phyloP scores from a whole-genome alignment of 768 basidiomycete genomes.

The Kwoniella sp. region DNA sequence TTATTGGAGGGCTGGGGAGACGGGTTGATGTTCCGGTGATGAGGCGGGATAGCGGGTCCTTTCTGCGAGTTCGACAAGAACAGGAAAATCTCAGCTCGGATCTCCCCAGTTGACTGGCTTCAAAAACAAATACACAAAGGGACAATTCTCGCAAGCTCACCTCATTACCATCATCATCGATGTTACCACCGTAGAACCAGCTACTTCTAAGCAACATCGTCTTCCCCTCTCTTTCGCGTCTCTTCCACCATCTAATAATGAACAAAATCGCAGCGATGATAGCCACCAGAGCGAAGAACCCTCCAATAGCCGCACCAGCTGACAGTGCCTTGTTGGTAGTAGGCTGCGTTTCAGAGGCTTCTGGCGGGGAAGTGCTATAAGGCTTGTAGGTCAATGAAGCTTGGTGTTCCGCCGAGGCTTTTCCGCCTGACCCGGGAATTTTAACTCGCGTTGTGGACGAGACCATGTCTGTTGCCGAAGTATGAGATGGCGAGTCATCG shows the following conservation, averaged over 20 bases:
- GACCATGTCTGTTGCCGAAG: neutral
- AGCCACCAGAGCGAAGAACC: slow-evolving; percentile 24
- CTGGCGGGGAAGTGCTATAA: neutral
- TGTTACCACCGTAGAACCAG: slow-evolving; percentile 41
- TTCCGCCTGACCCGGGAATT: neutral
- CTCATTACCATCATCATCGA: slow-evolving; percentile 17
- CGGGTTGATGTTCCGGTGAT: neutral
- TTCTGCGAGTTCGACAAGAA: neutral
- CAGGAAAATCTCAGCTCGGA: neutral
- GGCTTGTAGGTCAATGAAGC: neutral
- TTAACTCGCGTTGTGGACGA: neutral
- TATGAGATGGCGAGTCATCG: neutral
- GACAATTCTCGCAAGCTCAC: neutral
- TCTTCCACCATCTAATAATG: slow-evolving; percentile 22
- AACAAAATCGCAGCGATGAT: slow-evolving; percentile 28
- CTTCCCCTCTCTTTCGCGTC: slow-evolving; percentile 20
- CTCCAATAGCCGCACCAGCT: slow-evolving; percentile 34
- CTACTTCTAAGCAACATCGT: slow-evolving; percentile 29
- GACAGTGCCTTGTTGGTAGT: slow-evolving; percentile 18
- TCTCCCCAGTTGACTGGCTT: too few relatives aligned
- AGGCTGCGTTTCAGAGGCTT: neutral
- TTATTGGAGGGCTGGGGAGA: neutral
- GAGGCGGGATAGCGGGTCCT: neutral
- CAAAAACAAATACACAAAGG: too few relatives aligned
- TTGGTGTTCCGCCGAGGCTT: neutral